phyloP scores from a whole-genome alignment of 2,329 filamentous ascomycete species.

The Sporothrix curviconia region DNA sequence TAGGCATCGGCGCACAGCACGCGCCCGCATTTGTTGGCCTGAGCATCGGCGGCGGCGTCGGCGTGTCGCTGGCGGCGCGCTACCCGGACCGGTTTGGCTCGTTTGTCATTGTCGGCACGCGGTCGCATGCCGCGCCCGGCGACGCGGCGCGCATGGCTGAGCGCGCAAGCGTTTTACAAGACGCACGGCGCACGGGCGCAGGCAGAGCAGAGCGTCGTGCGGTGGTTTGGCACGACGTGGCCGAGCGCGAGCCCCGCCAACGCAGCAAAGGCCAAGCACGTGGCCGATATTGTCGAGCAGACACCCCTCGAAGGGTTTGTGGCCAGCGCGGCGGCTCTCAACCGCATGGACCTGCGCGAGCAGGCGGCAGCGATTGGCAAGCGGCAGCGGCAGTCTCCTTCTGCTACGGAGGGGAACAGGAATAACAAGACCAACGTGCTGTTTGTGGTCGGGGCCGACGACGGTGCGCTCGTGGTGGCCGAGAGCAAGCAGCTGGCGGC shows the following conservation, averaged over 20 bases:
- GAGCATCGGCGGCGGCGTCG: constrained; percentile 12
- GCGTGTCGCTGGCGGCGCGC: constrained; percentile 11
- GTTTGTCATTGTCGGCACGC: constrained; percentile 9
- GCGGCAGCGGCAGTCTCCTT: background rate
- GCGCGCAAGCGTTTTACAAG: background rate
- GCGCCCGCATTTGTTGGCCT: constrained; percentile 6
- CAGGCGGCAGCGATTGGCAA: background rate
- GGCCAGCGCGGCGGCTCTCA: constrained; percentile 7
- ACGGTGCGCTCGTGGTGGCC: constrained; percentile 1
- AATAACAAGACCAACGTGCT: background rate
- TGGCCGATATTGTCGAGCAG: constrained; percentile 7
- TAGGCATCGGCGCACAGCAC: background rate
- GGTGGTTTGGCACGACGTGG: constrained; percentile 7
- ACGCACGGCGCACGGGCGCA: background rate
- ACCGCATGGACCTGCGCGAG: constrained; percentile 1
- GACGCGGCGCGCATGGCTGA: background rate
- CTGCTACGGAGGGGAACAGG: too few relatives aligned
- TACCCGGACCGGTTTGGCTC: constrained; percentile 8
- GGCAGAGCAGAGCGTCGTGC: constrained; percentile 11
- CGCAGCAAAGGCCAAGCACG: too few relatives aligned
- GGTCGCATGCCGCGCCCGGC: background rate
- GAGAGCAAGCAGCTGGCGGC: constrained; percentile 10
- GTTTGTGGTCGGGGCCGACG: constrained; percentile 9
- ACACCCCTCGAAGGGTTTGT: constrained; percentile 8
- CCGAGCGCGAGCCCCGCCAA: background rate